Conservation (phyloP, 352 stramenopile species). For the Phytopythium oedochilum region DNA sequence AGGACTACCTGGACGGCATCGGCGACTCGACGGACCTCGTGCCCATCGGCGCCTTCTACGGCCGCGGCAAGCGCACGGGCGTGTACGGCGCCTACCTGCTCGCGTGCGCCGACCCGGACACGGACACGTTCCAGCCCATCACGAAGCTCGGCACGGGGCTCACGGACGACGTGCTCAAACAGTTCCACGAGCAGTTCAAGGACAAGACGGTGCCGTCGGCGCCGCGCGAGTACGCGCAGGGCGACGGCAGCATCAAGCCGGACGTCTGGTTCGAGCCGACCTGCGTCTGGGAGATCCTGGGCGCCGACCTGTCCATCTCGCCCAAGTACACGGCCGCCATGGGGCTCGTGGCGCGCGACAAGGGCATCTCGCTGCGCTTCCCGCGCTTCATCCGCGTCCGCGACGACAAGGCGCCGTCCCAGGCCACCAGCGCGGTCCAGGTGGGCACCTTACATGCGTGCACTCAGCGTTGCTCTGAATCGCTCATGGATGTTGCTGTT, state of each 20-base stretch:
- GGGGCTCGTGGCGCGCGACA: slow-evolving; percentile 85
- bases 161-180: slow-evolving; percentile 97
- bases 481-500: slow-evolving; percentile 7
- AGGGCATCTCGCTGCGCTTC: slow-evolving; percentile 98
- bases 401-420: slow-evolving; percentile 96
- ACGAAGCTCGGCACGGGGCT: slow-evolving; percentile 99
- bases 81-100: slow-evolving; percentile 98
- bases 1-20: slow-evolving; percentile 98
- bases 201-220: slow-evolving; percentile 80
- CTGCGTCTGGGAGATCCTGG: slow-evolving; percentile 98
- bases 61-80: slow-evolving; percentile 94
- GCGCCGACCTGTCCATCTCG: slow-evolving; percentile 98
- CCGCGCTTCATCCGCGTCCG: slow-evolving; percentile 97
- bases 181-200: slow-evolving; percentile 82
- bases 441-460: slow-evolving; percentile 43
- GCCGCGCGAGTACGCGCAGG: slow-evolving; percentile 91
- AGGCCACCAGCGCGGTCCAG: slow-evolving; percentile 96
- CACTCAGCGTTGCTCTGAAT: not conserved
- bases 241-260: slow-evolving; percentile 77
- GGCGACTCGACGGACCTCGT: slow-evolving; percentile 98
- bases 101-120: slow-evolving; percentile 97
- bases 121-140: slow-evolving; percentile 97
- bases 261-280: slow-evolving; percentile 96
- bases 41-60: slow-evolving; percentile 97
- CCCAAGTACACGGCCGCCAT: slow-evolving; percentile 97